A percentile compares a stretch with the other conserved stretches of the same genome.
These are phyloP conservation scores for Pseudoperonospora humuli DNA, from an alignment of 352 stramenopile genomes.

Conservation along the genomic window DNA sequence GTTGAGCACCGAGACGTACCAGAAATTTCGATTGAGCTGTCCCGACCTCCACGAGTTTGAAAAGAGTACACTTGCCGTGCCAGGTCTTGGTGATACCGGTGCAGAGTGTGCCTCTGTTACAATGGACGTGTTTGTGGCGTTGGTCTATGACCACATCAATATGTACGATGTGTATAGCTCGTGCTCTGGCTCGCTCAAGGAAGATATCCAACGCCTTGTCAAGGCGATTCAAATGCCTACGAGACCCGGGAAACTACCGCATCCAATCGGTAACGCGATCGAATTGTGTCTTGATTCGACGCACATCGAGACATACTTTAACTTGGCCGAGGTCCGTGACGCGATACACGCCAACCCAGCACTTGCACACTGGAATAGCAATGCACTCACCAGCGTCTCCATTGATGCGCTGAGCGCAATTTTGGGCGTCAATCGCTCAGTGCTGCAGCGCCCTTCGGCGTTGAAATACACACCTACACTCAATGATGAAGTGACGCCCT, in stretches of 20 bases:
- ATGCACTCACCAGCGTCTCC: constrained; percentile 39
- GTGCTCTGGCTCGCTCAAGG: constrained; percentile 39
- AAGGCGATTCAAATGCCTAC: constrained; percentile 35
- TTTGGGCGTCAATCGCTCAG: constrained; percentile 25
- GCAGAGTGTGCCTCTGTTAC: constrained; percentile 24
- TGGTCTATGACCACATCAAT: constrained; percentile 48
- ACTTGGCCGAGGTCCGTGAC: constrained; percentile 48
- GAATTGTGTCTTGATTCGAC: constrained; percentile 59
- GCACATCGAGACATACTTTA: constrained; percentile 66
- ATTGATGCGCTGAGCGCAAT: constrained; percentile 28
- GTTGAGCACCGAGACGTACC: constrained; percentile 61
- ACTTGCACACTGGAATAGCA: constrained; percentile 34
- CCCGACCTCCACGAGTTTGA: constrained; percentile 42
- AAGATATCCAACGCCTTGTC: constrained; percentile 37
- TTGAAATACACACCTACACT: constrained; percentile 48
- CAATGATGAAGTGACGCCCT: constrained; percentile 37
- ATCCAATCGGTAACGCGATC: constrained; percentile 66
- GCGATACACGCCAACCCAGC: constrained; percentile 66
- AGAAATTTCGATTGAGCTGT: constrained; percentile 38
- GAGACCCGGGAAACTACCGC: constrained; percentile 24
- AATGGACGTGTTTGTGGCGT: constrained; percentile 23
- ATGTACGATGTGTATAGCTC: constrained; percentile 61
- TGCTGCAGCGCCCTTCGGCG: constrained; percentile 27
- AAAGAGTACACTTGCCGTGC: constrained; percentile 13
- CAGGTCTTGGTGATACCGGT: constrained; percentile 3